Base-by-base conservation (phyloP, 805 yeast genomes). In the Wickerhamomyces mucosus region DNA sequence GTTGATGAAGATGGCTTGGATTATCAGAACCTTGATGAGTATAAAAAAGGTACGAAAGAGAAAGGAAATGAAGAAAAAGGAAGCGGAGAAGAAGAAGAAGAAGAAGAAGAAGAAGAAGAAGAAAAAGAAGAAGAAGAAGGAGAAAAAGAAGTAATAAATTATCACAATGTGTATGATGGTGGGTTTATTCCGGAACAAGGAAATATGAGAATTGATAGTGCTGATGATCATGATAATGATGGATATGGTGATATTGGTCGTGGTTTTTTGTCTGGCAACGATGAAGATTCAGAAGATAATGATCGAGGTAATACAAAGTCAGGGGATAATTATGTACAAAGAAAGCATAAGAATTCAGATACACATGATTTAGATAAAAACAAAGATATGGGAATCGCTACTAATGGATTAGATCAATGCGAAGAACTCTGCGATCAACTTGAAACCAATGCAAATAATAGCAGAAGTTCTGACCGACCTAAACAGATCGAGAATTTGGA, bases 361-460 rank as follows among this genome's bases (percentile, higher is more conserved):
- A n/a, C 19, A 15, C 18, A 16, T 12, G 32, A 18, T 15, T 31
- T 15, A 18, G 39, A 31, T 15, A 25, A 19, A 9, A 33, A 26
- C 6, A 26, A 25, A 16, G 28, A 29, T 24, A 19, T 19, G 10
- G 21, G 11, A 19, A 11, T 12, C 13, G 24, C 11, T n/a, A n/a
- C 13, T 12, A 23, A 33, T 17, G 43, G 38, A 6, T 9, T 46
- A 15, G 48, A 46, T 18, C 51, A 45, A 9, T 48, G 34, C 28
- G 52, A 48, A 19, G 43, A 41, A 3, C 46, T 45, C 31, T 39
- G 46, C 41, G 37, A 42, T 10, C 41, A 37, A 6, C 18, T 44
- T 8, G 45, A 33, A n/a, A 31, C 29, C 4, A 31, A 12, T 2
- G 31, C 23, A 5, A 26, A 31, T 8, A 28, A 21, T 12, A 26